phyloP scores from a whole-genome alignment of 2,329 filamentous ascomycete species.

The Xylaria sp. region DNA sequence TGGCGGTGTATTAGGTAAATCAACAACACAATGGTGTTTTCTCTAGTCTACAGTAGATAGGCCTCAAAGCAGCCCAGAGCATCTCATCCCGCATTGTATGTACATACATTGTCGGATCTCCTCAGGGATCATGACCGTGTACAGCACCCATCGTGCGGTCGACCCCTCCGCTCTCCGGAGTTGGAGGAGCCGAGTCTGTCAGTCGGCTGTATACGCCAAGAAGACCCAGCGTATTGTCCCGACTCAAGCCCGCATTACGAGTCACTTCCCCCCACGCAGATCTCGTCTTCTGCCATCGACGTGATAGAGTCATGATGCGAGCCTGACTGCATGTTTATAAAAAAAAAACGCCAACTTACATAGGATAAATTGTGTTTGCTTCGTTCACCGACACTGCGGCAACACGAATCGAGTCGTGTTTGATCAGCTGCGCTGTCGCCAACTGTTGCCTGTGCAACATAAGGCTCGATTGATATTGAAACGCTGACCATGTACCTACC shows the following conservation, averaged over 20 bases:
- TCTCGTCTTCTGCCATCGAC: not conserved
- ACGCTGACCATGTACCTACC: slow-evolving; percentile 1
- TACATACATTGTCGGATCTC: slow-evolving; percentile 7
- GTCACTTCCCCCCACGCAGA: not conserved
- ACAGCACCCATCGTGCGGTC: slow-evolving; percentile 1
- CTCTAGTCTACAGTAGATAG: not conserved
- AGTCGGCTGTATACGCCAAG: slow-evolving; percentile 11
- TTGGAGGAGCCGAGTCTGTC: slow-evolving; percentile 16
- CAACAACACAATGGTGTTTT: too few relatives aligned
- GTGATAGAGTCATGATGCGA: slow-evolving; percentile 5
- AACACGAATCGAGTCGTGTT: not conserved
- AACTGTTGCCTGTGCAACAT: slow-evolving; percentile 31
- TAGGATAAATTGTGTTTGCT: not conserved
- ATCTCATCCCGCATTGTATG: not conserved
- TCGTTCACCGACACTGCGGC: slow-evolving; percentile 25
- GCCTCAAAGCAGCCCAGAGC: not conserved
- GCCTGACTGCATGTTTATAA: slow-evolving; percentile 13
- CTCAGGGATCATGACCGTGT: slow-evolving; percentile 16
- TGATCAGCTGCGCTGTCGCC: slow-evolving; percentile 20
- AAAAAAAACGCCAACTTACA: not conserved
- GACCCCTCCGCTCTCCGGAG: slow-evolving; percentile 8
- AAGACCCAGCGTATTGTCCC: slow-evolving; percentile 14
- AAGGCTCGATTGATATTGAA: not conserved
- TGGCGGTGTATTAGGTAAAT: not conserved
- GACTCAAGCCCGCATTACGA: slow-evolving; percentile 8